Conservation (phyloP, 139 green algal genomes). For the Yamagishiella unicocca region DNA sequence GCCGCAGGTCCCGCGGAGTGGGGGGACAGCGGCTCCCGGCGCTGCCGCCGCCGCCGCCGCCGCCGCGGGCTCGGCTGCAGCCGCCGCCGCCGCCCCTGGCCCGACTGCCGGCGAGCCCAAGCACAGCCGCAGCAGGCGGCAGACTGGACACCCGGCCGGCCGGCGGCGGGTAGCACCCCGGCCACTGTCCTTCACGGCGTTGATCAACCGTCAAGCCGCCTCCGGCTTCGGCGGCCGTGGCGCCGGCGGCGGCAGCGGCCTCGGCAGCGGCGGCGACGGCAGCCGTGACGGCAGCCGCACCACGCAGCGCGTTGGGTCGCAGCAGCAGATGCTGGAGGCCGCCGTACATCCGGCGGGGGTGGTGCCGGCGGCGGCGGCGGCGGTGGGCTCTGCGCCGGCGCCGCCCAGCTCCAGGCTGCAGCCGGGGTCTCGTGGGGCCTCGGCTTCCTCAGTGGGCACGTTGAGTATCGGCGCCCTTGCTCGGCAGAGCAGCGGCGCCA, state of each 20-base stretch:
- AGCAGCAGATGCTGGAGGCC: no score
- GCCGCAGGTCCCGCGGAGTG: no score
- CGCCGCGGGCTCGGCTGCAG: no score
- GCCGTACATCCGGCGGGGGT: no score
- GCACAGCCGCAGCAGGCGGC: neutral
- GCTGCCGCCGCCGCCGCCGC: neutral
- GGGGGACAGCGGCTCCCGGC: neutral
- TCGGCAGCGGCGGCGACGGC: neutral
- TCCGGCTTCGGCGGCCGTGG: no score
- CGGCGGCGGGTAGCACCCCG: neutral
- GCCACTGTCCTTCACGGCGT: neutral
- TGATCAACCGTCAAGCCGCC: no score
- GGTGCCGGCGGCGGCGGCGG: constrained; percentile 9
- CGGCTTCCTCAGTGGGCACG: neutral
- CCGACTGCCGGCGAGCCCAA: no score
- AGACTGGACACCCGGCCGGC: neutral
- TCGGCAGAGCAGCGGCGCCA: neutral
- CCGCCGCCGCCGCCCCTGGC: neutral
- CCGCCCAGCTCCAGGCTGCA: neutral
- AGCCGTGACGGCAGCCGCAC: no score
- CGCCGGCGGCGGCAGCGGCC: neutral
- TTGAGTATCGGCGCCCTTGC: neutral
- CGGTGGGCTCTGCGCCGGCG: neutral
- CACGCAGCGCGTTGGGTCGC: no score
- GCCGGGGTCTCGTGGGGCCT: neutral